phyloP scores from a whole-genome alignment of 768 basidiomycete genomes.

The Termitomyces sp. region DNA sequence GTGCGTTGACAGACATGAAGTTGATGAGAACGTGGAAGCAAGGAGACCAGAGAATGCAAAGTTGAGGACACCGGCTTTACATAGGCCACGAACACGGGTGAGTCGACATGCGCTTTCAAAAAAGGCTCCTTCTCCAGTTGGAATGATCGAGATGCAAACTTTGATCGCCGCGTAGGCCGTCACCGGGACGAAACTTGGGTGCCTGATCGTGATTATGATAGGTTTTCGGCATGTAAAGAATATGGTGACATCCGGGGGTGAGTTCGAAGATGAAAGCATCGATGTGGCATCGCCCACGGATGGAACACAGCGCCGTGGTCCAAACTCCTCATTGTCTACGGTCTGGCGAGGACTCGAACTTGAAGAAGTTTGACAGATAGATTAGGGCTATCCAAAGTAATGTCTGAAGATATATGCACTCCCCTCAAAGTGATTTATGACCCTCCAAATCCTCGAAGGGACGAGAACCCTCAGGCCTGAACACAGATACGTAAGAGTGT shows the following conservation, averaged over 20 bases:
- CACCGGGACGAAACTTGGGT: no score
- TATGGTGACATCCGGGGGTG: no score
- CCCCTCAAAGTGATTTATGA: not conserved
- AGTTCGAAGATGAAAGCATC: no score
- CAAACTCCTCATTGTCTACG: no score
- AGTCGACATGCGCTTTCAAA: not conserved
- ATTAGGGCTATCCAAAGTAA: not conserved
- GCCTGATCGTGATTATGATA: no score
- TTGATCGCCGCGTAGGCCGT: constrained; percentile 1
- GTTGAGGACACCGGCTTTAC: not conserved
- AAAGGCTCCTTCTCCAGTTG: not conserved
- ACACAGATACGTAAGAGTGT: not conserved
- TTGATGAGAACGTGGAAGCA: not conserved
- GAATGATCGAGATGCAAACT: not conserved
- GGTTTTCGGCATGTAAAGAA: no score
- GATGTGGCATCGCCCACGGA: no score
- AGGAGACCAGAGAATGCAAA: not conserved
- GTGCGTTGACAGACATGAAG: not conserved
- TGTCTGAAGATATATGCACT: not conserved
- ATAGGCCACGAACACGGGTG: not conserved
- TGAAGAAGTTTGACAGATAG: not conserved
- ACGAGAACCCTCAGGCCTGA: not conserved
- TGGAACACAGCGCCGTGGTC: no score
- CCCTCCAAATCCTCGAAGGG: not conserved
- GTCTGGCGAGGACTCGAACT: not conserved